phyloP scores from a whole-genome alignment of 2,329 filamentous ascomycete species.

The Alternaria rosae region DNA sequence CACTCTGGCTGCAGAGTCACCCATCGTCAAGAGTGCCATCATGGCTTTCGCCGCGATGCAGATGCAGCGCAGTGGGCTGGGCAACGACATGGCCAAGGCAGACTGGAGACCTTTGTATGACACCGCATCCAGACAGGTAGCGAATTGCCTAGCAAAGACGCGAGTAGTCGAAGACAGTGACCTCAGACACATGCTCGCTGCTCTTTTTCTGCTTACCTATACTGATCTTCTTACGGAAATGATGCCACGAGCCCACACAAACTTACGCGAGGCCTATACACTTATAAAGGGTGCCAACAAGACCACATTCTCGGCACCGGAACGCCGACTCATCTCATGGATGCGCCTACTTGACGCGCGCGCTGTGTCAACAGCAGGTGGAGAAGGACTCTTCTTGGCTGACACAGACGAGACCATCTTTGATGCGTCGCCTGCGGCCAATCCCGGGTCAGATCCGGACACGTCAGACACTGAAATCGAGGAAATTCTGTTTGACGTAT shows the following conservation, averaged over 20 bases:
- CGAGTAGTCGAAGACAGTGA: slow-evolving; percentile 21
- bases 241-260: slow-evolving; percentile 41
- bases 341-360: slow-evolving; percentile 63
- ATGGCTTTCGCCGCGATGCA: slow-evolving; percentile 61
- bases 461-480: slow-evolving; percentile 50
- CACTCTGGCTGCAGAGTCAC: slow-evolving; percentile 57
- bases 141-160: slow-evolving; percentile 23
- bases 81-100: slow-evolving; percentile 38
- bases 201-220: slow-evolving; percentile 64
- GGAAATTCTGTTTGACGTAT: slow-evolving; percentile 62
- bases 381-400: slow-evolving; percentile 62
- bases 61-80: slow-evolving; percentile 47
- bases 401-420: slow-evolving; percentile 59
- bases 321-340: slow-evolving; percentile 62
- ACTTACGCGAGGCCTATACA: slow-evolving; percentile 60
- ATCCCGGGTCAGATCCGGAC: slow-evolving; percentile 38
- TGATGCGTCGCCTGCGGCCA: slow-evolving; percentile 54
- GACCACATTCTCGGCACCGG: slow-evolving; percentile 38
- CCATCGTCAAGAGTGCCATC: slow-evolving; percentile 59
- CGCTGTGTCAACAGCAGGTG: slow-evolving; percentile 62
- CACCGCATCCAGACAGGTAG: slow-evolving; percentile 36
- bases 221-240: slow-evolving; percentile 52
- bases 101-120: slow-evolving; percentile 47
- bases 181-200: slow-evolving; percentile 57
- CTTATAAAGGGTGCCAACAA: slow-evolving; percentile 52